Evolutionary conservation across 306 rosid genomes (phyloP), one percentile per base, ranked within the genome.

Genomic region (Rosa chinensis): DNA sequence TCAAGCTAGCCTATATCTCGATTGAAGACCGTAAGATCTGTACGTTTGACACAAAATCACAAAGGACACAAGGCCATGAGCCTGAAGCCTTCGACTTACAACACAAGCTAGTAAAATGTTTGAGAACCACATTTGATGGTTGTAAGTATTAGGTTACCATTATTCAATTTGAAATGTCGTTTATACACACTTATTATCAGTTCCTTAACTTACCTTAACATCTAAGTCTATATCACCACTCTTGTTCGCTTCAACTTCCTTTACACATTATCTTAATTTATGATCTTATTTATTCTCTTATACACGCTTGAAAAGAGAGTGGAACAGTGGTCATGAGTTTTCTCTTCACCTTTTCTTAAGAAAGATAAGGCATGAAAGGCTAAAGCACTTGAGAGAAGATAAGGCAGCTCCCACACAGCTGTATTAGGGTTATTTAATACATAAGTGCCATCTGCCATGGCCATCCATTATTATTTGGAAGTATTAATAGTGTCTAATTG

Each of bases 281-380:
- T 32, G 37, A 2, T 32, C 37, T 48, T 3, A 48, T 53, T 17
- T 20, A 20, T 5, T 5, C 59, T 53, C 21, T 17, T 18, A 6
- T 37, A 55, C 67, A 47, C 25, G 78, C 68, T 39, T 47, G 40
- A 8, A 43, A 62, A 8, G 75, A 66, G 63, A 56, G 74, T 80
- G 20, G 20, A 28, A 32, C 44, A 6, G 14, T 53, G 20, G 20
- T 58, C 52, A 5, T 20, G 21, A 5, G 10, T 11, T 52, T 23
- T 39, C 8, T 12, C 49, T 68, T 75, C 0, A 45, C 35, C 47
- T 50, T 52, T 48, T 8, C 14, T 56, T 56, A 20, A 56, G 12
- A 56, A 32, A 42, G 8, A n/a, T 68, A 39, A 18, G 10, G 40
- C 16, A 50, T 78, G 13, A 67, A 77, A 35, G 47, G 50, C 11